Evolutionary conservation across 148 eudicot species (phyloP), one percentile per base, ranked within the genome.

Genomic region (Cornus florida): DNA sequence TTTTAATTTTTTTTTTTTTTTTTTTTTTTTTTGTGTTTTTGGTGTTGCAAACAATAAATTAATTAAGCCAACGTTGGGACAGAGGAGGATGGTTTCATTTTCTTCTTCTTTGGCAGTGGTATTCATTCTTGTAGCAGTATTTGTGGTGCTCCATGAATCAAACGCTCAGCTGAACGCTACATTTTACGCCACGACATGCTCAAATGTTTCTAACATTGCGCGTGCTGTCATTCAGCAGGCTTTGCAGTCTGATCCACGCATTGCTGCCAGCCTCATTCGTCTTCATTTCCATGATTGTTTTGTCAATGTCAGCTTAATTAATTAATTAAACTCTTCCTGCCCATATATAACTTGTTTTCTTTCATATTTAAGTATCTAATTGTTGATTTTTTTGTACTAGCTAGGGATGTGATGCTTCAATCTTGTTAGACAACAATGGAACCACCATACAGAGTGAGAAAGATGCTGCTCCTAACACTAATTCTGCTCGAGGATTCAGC

Each of bases 251-350:
- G 88, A 86, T 83, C 76, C 84, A 3, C 86, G 88, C 3, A 83
- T 81, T n/a, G 86, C 79, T 9, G 88, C 88, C 67, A 83, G 84
- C 46, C 86, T 86, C 64, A 76, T 83, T 39, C 79, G 88, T 0
- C 80, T 86, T 56, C 88, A 86, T 75, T 86, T 83, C 53, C 88
- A 86, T 39, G 88, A 86, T 74, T 86, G 88, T 75, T 83, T 86
- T 70, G 88, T 86, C 46, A 72, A 83, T 78, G 88, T 86, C 48
- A 57, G 70, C 66, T 75, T 14, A 14, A 5, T 43, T 28, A 28
- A 28, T 28, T 28, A 0, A 28, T 28, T 28, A 28, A 28, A 28
- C 28, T 28, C 28, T 28, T 35, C 5, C 38, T 4, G 5, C 38
- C 38, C 38, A 35, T 33, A 33, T 33, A 33, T 35, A 35, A 35